phyloP scores from a whole-genome alignment of 2,329 filamentous ascomycete genomes.

The Ophiostoma ulmi region DNA sequence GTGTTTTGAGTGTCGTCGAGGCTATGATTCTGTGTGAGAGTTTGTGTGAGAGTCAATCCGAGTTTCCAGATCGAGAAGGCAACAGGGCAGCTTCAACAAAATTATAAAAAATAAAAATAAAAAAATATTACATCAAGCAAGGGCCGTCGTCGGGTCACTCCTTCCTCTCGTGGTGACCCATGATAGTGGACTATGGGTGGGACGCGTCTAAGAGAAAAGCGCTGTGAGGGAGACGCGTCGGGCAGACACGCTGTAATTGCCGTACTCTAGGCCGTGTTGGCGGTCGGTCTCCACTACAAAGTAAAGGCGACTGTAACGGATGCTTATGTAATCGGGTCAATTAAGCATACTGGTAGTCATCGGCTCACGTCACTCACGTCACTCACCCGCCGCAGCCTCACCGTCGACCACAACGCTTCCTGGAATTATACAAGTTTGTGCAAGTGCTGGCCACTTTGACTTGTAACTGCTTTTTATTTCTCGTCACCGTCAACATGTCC shows the following conservation, averaged over 20 bases:
- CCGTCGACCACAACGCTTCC: not conserved
- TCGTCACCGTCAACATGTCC: slow-evolving; percentile 21
- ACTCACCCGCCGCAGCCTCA: not conserved
- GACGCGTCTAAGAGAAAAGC: slow-evolving; percentile 21
- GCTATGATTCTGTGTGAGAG: not conserved
- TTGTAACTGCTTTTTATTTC: not conserved
- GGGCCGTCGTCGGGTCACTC: slow-evolving; percentile 2
- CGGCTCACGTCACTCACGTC: not conserved
- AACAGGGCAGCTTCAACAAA: too few species aligned
- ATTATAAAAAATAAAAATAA: too few species aligned
- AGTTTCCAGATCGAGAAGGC: not conserved
- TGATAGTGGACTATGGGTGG: slow-evolving; percentile 13
- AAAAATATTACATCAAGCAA: not conserved
- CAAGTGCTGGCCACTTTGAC: not conserved
- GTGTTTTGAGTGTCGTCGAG: too few species aligned
- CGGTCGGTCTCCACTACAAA: not conserved
- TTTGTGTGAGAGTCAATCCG: not conserved
- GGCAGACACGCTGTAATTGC: slow-evolving; percentile 15
- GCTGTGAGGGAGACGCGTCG: slow-evolving; percentile 23
- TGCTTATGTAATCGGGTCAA: not conserved
- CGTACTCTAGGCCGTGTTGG: not conserved
- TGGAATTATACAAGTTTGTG: not conserved
- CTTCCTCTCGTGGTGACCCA: slow-evolving; percentile 10
- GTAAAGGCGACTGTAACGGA: not conserved
- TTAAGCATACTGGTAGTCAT: not conserved